Evolutionary conservation across 306 rosid species (phyloP), one percentile per base, ranked within the genome.

Genomic region (Fragaria ananassa): DNA sequence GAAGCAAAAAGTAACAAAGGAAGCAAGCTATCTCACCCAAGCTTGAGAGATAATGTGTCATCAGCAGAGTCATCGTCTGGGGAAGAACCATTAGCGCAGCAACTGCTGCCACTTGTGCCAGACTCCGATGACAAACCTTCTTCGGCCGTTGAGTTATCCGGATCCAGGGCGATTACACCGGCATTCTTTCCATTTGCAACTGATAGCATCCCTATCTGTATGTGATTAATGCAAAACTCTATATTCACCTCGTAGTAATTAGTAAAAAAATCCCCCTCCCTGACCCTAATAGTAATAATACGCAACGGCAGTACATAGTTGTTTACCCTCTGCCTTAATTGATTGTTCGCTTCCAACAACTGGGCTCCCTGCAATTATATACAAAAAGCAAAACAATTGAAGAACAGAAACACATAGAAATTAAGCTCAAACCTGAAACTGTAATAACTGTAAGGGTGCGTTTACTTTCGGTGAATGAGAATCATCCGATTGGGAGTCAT

Each of bases 41-140:
- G 68, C 49, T 63, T 71, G 45, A 78, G 81, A 50, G 67, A 71
- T 1, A 70, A 17, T 19, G 86, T 79, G 35, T 76, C 83, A 0
- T 8, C 27, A 39, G 81, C 70, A 70, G 77, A 35, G 27, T 77
- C 80, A 12, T 75, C 80, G 19, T 81, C 83, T 2, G 25, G 45
- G 12, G 80, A 76, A 74, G 74, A 79, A 37, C 77, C 47, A 18
- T 10, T 9, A 68, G 50, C 84, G 21, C 34, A 71, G 75, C 60
- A 51, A 76, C 76, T 81, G 78, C 31, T 74, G 58, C 42, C 75
- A 14, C 74, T 81, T 78, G 76, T 65, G 39, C 80, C 83, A 0
- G 88, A 85, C 10, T 78, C 83, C 10, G 85, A 81, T 31, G 82
- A 75, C 74, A 75, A n/a, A 8, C 79, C 76, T 44, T 81, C 83